Base-by-base conservation (phyloP, 2,329 filamentous ascomycete genomes). In the Cercospora sojina region DNA sequence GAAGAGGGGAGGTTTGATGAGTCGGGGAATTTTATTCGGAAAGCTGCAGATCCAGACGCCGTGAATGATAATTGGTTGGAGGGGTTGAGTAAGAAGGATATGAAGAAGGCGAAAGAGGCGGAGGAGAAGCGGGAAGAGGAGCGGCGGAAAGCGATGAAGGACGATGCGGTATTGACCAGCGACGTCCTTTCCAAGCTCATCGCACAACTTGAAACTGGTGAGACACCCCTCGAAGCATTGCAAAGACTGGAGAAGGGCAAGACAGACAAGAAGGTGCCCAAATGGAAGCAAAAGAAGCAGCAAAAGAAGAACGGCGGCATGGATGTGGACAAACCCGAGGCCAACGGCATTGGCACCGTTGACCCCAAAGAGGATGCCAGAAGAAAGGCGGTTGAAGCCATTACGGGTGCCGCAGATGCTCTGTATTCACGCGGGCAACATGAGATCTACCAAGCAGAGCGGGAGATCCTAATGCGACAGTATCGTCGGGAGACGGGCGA, bases 1-100 rank as follows among this genome's bases (percentile, higher is more conserved):
- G 93, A 98, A 75, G 94, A 98, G 72, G 95, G 95, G 1, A 86
- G 88, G 10, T 99, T 97, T 74, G 95, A 99, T 77, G 91, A 95
- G 72, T 83, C 89, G 1, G 94, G 94, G 9, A 99, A 98, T 78
- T 99, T 89, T 77, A 88, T 99, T 53, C 88, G 95, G 64, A 96
- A 96, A 78, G 93, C 93, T 0, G 86, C 82, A 8, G 95, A 99
- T 74, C 92, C 92, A 0, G 93, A 98, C 72, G 92, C 93, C 0
- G 87, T 91, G 25, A 93, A 99, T 78, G 95, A 99, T 80, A 86
- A 86, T 32, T 99, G 95, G 95, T 81, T 99, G 20, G 91, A 97
- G 53, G 95, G 95, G 0, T 82, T 97, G 20, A 95, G 90, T 71
- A 97, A 96, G 78, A 96, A 94, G 78, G 93, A 97, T 66, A 96